Conservation (phyloP, 371 early-diverging fungal genomes). For the Gilbertella persicaria region DNA sequence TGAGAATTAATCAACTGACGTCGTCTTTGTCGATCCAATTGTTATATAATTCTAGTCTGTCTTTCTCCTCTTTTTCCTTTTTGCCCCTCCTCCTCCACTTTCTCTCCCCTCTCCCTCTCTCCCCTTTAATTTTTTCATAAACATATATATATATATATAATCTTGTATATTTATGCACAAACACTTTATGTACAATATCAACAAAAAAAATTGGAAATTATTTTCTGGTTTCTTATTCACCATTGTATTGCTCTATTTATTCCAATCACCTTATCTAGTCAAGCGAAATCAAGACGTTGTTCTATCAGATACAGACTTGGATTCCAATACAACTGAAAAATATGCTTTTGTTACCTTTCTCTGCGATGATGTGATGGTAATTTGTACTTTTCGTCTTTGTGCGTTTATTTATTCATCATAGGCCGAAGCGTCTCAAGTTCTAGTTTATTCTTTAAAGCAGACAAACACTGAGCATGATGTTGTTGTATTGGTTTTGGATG, state of each 20-base stretch:
- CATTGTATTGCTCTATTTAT: not conserved
- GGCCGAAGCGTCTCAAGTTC: slow-evolving; percentile 33
- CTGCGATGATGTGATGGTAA: slow-evolving; percentile 45
- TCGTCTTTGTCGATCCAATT: no score
- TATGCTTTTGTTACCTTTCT: slow-evolving; percentile 35
- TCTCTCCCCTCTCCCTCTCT: not conserved
- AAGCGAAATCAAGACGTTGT: not conserved
- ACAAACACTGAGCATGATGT: slow-evolving; percentile 31
- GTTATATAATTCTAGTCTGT: no score
- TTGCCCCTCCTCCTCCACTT: no score
- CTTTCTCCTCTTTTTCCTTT: no score
- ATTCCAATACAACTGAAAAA: not conserved
- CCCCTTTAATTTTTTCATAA: not conserved
- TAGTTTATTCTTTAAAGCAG: slow-evolving; percentile 31
- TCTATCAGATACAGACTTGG: not conserved
- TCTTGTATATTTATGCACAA: no score
- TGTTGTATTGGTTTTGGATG: slow-evolving; percentile 32
- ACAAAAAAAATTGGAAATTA: slow-evolving; percentile 7
- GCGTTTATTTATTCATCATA: slow-evolving; percentile 3
- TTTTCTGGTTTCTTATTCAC: not conserved
- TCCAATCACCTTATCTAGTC: not conserved
- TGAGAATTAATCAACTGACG: no score
- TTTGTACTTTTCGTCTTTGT: not conserved
- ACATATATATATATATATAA: no score
- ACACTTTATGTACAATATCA: slow-evolving; percentile 13